Evolutionary conservation across 768 basidiomycete species (phyloP).

Genomic region (Leucocoprinus birnbaumii): DNA sequence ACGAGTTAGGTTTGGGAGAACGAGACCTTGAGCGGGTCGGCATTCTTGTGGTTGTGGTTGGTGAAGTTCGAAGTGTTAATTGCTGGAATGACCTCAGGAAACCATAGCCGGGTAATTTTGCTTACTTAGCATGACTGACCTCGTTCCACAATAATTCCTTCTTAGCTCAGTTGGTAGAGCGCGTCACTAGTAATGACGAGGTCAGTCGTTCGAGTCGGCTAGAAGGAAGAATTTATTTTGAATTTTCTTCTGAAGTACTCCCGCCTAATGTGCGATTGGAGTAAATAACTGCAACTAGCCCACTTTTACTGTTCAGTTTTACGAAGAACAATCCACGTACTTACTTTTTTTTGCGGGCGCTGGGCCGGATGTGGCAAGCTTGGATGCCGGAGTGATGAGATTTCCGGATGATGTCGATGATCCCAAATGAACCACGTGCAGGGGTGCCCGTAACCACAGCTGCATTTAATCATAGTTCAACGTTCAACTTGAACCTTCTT

Average conservation of each 20-base stretch:
- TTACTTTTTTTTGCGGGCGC: neutral
- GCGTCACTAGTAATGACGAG: slow-evolving; percentile 50
- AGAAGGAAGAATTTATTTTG: no score
- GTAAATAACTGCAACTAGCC: no score
- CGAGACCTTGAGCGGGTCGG: neutral
- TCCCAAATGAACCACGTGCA: slow-evolving; percentile 9
- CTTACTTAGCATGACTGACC: no score
- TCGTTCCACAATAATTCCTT: slow-evolving; percentile 33
- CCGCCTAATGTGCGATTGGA: no score
- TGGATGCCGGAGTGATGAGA: neutral
- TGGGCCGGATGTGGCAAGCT: neutral
- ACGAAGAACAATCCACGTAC: no score
- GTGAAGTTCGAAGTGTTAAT: no score
- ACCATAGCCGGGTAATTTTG: no score
- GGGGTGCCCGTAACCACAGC: neutral
- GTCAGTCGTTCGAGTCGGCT: slow-evolving; percentile 35
- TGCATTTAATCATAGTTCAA: neutral
- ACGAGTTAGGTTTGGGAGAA: neutral
- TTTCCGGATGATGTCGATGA: neutral
- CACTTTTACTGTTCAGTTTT: no score
- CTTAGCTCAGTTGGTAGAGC: slow-evolving; percentile 59
- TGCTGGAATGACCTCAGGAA: no score
- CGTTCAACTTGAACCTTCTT: neutral
- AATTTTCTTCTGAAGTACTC: no score
- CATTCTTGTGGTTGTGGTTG: neutral